phyloP scores from a whole-genome alignment of 2,329 filamentous ascomycete species.

The Metarhizium brunneum region DNA sequence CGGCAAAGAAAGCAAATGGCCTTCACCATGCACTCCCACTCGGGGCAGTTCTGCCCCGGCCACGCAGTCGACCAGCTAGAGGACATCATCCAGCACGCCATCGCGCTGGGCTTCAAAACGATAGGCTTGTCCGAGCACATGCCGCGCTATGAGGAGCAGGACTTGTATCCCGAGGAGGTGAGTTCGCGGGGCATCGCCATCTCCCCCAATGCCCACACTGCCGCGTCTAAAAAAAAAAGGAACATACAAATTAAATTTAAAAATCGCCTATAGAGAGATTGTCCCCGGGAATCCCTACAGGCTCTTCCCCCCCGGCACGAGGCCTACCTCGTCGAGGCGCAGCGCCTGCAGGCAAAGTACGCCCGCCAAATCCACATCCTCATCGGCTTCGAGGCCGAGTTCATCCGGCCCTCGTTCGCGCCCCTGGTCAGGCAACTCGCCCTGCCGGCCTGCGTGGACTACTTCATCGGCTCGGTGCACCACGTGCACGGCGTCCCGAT shows the following conservation, averaged over 20 bases:
- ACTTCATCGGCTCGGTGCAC: constrained; percentile 89
- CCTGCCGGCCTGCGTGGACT: constrained; percentile 59
- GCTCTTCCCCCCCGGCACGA: constrained; percentile 48
- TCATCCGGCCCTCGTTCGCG: constrained; percentile 62
- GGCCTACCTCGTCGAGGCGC: constrained; percentile 67
- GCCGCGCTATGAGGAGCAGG: constrained; percentile 61
- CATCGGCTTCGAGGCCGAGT: constrained; percentile 89
- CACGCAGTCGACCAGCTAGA: constrained; percentile 84
- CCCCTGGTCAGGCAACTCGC: constrained; percentile 52
- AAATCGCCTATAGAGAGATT: constrained; percentile 29
- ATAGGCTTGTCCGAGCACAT: constrained; percentile 95
- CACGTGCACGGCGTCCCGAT: constrained; percentile 83
- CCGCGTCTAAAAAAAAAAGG: no score
- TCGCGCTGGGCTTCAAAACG: constrained; percentile 67
- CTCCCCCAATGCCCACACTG: no score
- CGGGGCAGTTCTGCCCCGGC: constrained; percentile 88
- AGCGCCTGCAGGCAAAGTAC: constrained; percentile 63
- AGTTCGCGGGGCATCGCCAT: neutral
- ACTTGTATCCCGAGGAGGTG: constrained; percentile 91
- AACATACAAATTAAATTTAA: no score
- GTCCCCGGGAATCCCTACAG: constrained; percentile 38
- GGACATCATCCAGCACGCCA: constrained; percentile 70
- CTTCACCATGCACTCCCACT: constrained; percentile 96
- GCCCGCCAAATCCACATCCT: constrained; percentile 63
- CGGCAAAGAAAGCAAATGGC: constrained; percentile 59